A percentile compares a stretch with the other conserved stretches of the same genome.
Conservation (phyloP, 2,329 filamentous ascomycete genomes). For the Ceratocystis lukuohia region DNA sequence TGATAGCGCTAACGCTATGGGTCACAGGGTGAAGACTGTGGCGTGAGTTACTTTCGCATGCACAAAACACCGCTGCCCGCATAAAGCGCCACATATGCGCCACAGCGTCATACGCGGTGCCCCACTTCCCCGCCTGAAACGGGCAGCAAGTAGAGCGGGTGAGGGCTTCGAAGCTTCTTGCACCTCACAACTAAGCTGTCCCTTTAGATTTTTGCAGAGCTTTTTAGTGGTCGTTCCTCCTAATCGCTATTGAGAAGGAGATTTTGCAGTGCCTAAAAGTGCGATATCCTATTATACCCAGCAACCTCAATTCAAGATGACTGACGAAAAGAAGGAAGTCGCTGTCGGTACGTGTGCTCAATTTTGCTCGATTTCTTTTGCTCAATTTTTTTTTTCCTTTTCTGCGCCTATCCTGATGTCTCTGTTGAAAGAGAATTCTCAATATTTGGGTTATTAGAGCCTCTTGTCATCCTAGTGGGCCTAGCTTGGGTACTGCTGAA, state of each 20-base stretch:
- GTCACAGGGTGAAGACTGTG: neutral
- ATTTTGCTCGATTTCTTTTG: slow-evolving; percentile 5
- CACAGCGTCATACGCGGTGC: slow-evolving; percentile 17
- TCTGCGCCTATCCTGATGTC: neutral
- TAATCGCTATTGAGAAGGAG: slow-evolving; percentile 18
- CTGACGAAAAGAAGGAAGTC: slow-evolving; percentile 32
- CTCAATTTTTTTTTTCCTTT: neutral
- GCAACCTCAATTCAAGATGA: slow-evolving; percentile 27
- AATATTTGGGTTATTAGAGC: neutral
- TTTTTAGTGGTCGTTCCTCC: slow-evolving; percentile 1
- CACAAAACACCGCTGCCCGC: neutral
- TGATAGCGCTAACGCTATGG: neutral
- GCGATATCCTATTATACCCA: slow-evolving; percentile 13
- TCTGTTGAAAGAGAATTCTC: neutral
- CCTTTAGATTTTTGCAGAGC: slow-evolving; percentile 20
- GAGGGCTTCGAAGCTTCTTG: slow-evolving; percentile 18
- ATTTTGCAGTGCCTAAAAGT: slow-evolving; percentile 16
- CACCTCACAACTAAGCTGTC: slow-evolving; percentile 9
- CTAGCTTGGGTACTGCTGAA: neutral
- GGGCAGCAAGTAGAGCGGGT: slow-evolving; percentile 7
- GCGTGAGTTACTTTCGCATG: neutral
- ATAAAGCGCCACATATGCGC: slow-evolving; percentile 11
- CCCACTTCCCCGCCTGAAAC: slow-evolving; percentile 20
- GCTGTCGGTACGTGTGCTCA: slow-evolving; percentile 25
- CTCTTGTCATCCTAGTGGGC: too few relatives aligned